Conservation (phyloP, 2,329 filamentous ascomycete species). For the Talaromyces sp. region DNA sequence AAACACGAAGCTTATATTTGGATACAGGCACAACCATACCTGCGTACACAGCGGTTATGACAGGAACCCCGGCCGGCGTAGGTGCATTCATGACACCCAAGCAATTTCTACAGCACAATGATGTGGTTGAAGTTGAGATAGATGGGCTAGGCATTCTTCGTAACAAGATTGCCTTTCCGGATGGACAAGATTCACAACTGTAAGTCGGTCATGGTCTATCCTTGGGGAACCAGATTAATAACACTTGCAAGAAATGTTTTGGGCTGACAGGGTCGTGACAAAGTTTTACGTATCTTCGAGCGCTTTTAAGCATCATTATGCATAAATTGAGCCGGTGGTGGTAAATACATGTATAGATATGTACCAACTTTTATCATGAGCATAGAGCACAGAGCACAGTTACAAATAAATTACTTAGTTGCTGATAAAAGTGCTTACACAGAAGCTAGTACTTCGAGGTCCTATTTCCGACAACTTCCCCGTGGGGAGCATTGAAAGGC, state of each 20-base stretch:
- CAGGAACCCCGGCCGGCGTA: constrained; percentile 33
- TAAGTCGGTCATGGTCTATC: neutral
- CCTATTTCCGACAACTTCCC: too few relatives aligned
- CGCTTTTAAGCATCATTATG: neutral
- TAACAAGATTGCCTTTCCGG: constrained; percentile 4
- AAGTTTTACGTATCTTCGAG: neutral
- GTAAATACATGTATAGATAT: neutral
- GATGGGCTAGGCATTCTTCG: constrained; percentile 3
- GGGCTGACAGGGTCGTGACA: neutral
- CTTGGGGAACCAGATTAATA: neutral
- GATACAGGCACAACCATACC: constrained; percentile 32
- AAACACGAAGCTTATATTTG: constrained; percentile 14
- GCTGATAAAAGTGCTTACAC: too few relatives aligned
- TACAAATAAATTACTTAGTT: too few relatives aligned
- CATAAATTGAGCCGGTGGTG: neutral
- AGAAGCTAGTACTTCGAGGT: too few relatives aligned
- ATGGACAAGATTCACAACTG: constrained; percentile 6
- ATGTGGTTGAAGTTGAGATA: constrained; percentile 15
- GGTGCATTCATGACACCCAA: constrained; percentile 12
- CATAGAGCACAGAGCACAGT: too few relatives aligned
- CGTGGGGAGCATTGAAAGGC: too few relatives aligned
- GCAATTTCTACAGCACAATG: constrained; percentile 8
- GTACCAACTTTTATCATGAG: too few relatives aligned
- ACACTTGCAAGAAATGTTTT: neutral
- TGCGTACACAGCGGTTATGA: constrained; percentile 37